Conservation (phyloP, 140 eudicot genomes). For the Oenanthe javanica region DNA sequence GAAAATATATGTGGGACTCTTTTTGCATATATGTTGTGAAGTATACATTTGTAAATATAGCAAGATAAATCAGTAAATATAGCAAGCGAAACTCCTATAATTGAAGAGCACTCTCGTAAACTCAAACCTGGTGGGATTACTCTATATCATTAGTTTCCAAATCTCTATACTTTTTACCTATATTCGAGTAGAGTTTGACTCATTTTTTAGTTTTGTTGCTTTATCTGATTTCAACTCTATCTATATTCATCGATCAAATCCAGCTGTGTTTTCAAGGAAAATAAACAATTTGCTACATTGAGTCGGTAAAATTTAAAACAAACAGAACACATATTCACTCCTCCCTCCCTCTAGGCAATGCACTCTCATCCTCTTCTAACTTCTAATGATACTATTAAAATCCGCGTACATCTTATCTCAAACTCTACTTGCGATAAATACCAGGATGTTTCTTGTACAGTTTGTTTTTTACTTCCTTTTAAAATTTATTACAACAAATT, state of each 20-base stretch:
- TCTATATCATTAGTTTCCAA: no score
- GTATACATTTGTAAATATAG: no score
- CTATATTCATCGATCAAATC: background rate
- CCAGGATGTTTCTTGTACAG: background rate
- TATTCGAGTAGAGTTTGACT: background rate
- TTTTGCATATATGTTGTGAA: no score
- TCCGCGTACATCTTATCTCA: background rate
- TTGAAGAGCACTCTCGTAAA: no score
- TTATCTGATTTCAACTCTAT: background rate
- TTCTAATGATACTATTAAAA: background rate
- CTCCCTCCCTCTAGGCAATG: no score
- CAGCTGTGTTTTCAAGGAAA: background rate
- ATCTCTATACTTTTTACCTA: background rate
- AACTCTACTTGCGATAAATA: background rate
- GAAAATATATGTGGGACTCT: background rate
- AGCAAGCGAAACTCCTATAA: background rate
- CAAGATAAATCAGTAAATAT: no score
- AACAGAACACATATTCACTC: no score
- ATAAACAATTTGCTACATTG: background rate
- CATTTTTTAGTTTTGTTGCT: background rate
- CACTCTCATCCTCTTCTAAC: background rate
- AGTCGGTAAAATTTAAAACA: background rate
- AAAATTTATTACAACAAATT: background rate
- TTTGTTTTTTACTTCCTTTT: background rate
- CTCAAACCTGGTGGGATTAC: no score